phyloP scores from a whole-genome alignment of 2,329 filamentous ascomycete species.

The Aspergillus fischeri region DNA sequence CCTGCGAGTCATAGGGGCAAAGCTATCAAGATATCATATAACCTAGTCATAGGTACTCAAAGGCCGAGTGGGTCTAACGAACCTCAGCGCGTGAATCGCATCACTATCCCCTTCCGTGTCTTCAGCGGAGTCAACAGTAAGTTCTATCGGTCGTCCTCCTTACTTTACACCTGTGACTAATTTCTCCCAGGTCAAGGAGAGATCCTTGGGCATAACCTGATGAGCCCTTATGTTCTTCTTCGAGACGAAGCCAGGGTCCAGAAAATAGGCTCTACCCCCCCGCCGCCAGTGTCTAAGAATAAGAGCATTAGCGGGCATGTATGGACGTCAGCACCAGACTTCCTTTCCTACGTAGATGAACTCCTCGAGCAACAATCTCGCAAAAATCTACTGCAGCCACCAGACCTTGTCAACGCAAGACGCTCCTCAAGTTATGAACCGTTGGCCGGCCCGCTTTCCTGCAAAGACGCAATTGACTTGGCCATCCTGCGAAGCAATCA shows the following conservation, averaged over 20 bases:
- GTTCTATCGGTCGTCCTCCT: constrained; percentile 5
- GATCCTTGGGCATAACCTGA: constrained; percentile 86
- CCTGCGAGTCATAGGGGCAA: constrained; percentile 88
- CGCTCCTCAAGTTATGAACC: constrained; percentile 47
- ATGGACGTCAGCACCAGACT: constrained; percentile 56
- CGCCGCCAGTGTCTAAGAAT: constrained; percentile 38
- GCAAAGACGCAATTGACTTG: constrained; percentile 83
- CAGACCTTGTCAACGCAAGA: constrained; percentile 70
- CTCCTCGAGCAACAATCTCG: constrained; percentile 57
- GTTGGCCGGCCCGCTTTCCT: constrained; percentile 53
- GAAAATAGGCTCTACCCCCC: constrained; percentile 39
- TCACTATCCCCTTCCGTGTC: constrained; percentile 88
- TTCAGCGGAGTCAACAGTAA: constrained; percentile 82
- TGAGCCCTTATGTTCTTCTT: constrained; percentile 87
- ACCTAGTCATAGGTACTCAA: constrained; percentile 87
- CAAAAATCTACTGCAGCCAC: constrained; percentile 52
- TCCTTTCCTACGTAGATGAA: constrained; percentile 72
- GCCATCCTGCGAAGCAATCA: constrained; percentile 80
- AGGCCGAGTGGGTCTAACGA: constrained; percentile 72
- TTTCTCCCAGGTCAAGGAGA: constrained; percentile 61
- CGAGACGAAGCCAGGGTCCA: constrained; percentile 72
- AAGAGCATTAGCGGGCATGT: constrained; percentile 41
- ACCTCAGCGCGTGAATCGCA: constrained; percentile 76
- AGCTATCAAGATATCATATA: constrained; percentile 90
- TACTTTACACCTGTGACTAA: constrained; percentile 15